Evolutionary conservation across 2,329 filamentous ascomycete genomes (phyloP).

Genomic region (Xylaria arbuscula): DNA sequence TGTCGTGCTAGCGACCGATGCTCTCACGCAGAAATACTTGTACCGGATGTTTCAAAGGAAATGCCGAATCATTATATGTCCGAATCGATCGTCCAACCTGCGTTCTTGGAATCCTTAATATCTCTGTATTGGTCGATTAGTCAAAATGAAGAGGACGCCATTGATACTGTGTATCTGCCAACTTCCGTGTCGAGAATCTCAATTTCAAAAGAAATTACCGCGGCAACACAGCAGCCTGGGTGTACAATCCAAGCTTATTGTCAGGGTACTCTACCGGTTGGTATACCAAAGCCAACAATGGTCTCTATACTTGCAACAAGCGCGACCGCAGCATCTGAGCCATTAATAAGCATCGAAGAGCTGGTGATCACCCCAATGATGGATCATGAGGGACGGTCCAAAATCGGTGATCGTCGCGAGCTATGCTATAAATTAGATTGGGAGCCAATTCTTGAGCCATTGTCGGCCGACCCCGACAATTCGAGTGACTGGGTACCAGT

Average conservation of each 20-base stretch:
- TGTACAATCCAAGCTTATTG: conserved; percentile 53
- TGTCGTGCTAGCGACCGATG: conserved; percentile 54
- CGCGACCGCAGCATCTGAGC: conserved; percentile 46
- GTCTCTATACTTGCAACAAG: conserved; percentile 53
- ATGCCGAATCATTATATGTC: conserved; percentile 54
- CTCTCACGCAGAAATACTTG: conserved; percentile 52
- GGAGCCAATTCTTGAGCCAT: conserved; percentile 54
- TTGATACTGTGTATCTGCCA: conserved; percentile 57
- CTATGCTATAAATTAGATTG: conserved; percentile 61
- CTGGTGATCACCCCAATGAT: conserved; percentile 56
- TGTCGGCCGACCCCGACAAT: conserved; percentile 38
- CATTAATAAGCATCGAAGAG: conserved; percentile 53
- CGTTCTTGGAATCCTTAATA: conserved; percentile 55
- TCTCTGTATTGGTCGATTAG: conserved; percentile 57
- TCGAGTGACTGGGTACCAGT: conserved; percentile 29
- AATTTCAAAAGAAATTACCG: conserved; percentile 49
- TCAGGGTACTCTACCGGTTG: conserved; percentile 47
- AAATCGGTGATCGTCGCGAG: conserved; percentile 51
- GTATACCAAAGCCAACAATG: conserved; percentile 51
- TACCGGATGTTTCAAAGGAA: conserved; percentile 53
- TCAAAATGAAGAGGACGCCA: conserved; percentile 44
- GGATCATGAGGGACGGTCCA: conserved; percentile 48
- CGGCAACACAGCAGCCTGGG: conserved; percentile 46
- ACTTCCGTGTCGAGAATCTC: conserved; percentile 55
- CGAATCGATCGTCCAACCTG: conserved; percentile 52